These are phyloP conservation scores for Zhuliangozyma blackwelliae DNA, from an alignment of 1,139 yeast genomes.

Conservation along the genomic window DNA sequence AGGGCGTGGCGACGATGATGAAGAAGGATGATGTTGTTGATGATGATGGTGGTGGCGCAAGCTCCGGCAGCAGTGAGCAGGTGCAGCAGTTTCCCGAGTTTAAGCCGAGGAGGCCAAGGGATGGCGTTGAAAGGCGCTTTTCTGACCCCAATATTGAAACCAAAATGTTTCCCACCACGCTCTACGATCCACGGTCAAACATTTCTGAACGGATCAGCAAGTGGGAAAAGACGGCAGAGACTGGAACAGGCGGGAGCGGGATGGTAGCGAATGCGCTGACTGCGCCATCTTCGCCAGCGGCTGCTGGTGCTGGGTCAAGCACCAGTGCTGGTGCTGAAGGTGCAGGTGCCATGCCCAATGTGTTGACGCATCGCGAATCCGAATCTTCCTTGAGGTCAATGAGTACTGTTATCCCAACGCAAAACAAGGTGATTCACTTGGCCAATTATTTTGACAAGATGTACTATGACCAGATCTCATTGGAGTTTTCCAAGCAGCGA, in stretches of 20 bases:
- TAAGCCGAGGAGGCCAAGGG: conserved; percentile 6
- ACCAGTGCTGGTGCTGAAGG: background rate
- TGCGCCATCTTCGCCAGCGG: background rate
- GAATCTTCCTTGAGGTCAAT: conserved; percentile 7
- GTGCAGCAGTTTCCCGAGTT: conserved; percentile 2
- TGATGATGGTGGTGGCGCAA: no score
- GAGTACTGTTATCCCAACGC: conserved; percentile 12
- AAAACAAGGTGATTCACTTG: conserved; percentile 51
- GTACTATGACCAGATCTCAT: conserved; percentile 77
- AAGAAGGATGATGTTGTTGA: no score
- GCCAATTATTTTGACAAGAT: conserved; percentile 69
- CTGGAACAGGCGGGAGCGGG: no score
- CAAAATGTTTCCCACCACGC: conserved; percentile 10
- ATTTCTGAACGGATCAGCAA: conserved; percentile 12
- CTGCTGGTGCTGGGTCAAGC: background rate
- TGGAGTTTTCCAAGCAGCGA: conserved; percentile 84
- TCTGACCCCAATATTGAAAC: conserved; percentile 8
- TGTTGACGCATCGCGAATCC: conserved; percentile 8
- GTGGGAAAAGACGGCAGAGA: conserved; percentile 11
- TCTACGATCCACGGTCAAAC: conserved; percentile 11
- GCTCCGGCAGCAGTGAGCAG: no score
- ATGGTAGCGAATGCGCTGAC: no score
- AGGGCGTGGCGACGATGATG: no score
- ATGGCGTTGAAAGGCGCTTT: background rate
- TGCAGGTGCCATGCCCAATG: background rate